These are phyloP conservation scores for Epichloe coenophiala DNA, from an alignment of 2,329 filamentous ascomycete genomes.

Conservation along the genomic window DNA sequence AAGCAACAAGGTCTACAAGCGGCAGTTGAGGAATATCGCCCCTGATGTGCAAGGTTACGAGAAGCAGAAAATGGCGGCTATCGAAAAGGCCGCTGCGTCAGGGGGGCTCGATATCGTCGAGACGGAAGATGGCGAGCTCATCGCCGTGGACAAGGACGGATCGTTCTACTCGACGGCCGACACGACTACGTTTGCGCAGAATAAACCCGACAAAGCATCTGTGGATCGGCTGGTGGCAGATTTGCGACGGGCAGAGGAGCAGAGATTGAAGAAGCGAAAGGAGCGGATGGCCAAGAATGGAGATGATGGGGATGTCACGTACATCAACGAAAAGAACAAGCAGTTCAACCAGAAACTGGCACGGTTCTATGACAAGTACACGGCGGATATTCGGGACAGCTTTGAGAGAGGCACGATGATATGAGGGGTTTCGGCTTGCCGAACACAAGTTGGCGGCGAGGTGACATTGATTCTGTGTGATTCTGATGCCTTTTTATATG, in stretches of 20 bases:
- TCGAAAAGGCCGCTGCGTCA: constrained; percentile 71
- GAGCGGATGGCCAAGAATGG: constrained; percentile 66
- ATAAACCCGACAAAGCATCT: constrained; percentile 74
- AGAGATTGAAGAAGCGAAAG: constrained; percentile 70
- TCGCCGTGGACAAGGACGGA: constrained; percentile 84
- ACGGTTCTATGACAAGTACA: constrained; percentile 98
- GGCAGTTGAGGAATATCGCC: constrained; percentile 65
- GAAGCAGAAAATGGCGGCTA: constrained; percentile 68
- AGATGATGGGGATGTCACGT: constrained; percentile 85
- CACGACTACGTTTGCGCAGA: constrained; percentile 66
- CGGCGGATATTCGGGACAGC: constrained; percentile 87
- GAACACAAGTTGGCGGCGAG: no score
- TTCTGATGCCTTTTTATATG: constrained; percentile 1
- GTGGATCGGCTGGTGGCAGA: constrained; percentile 81
- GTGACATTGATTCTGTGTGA: no score
- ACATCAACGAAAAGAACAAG: constrained; percentile 99
- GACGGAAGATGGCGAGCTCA: constrained; percentile 86
- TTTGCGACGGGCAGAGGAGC: constrained; percentile 77
- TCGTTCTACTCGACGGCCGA: constrained; percentile 84
- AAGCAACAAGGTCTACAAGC: constrained; percentile 85
- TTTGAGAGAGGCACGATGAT: constrained; percentile 97
- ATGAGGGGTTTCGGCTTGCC: constrained; percentile 23
- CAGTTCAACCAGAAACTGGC: constrained; percentile 97
- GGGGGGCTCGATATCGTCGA: constrained; percentile 89
- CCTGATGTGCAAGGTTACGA: constrained; percentile 78